These are phyloP conservation scores for Wallacemonas sp. DNA, from an alignment of 208 protist genomes.

Conservation along the genomic window DNA sequence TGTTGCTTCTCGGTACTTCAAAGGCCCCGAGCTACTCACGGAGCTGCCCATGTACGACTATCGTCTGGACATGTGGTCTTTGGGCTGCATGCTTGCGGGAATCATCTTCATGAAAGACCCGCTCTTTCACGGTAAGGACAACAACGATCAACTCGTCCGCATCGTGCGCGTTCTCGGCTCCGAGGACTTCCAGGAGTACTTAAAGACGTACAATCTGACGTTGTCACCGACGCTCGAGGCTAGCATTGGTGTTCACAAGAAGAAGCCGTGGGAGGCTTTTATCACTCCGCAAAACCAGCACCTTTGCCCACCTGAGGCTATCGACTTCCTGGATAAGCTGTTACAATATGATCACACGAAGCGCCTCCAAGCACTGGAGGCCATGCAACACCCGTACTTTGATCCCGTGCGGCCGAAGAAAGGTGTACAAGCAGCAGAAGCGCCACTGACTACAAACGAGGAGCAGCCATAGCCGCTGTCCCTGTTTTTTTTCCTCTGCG, in stretches of 20 bases:
- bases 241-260: conserved; percentile 78
- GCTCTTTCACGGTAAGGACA: conserved; percentile 99
- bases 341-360: conserved; percentile 97
- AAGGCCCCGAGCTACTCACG: conserved; percentile 98
- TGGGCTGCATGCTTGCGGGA: conserved; percentile 99
- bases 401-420: conserved; percentile 78
- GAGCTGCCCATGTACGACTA: conserved; percentile 99
- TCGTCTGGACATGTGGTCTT: conserved; percentile 99
- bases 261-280: conserved; percentile 94
- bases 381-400: conserved; percentile 99
- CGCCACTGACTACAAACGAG: conserved; percentile 3
- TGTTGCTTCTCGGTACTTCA: conserved; percentile 99
- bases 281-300: conserved; percentile 95
- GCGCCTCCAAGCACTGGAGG: conserved; percentile 97
- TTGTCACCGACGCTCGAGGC: conserved; percentile 92
- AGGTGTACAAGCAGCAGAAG: neutral
- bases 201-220: conserved; percentile 97
- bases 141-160: conserved; percentile 98
- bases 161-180: conserved; percentile 97
- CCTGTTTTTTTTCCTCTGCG: neutral
- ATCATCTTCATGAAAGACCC: conserved; percentile 99
- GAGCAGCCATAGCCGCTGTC: conserved; percentile 1
- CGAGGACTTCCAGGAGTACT: conserved; percentile 94
- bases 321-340: conserved; percentile 98
- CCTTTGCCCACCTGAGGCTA: conserved; percentile 95